Evolutionary conservation across 805 yeast genomes (phyloP).

Genomic region (Barnettozyma vustinii): DNA sequence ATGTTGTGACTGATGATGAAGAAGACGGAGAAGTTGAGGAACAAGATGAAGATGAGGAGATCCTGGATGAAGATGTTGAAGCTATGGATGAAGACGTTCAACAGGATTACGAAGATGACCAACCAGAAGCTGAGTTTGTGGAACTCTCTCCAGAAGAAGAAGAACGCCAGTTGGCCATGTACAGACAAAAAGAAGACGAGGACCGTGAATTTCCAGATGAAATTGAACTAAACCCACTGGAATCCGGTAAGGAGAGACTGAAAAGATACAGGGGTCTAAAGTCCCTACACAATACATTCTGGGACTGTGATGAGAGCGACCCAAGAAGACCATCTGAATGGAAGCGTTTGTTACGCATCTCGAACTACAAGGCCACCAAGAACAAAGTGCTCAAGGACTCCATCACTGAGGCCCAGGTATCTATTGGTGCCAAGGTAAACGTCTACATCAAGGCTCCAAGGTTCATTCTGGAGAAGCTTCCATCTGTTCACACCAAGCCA

Average conservation of each 20-base stretch:
- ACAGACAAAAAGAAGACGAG: constrained; percentile 66
- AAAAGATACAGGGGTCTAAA: constrained; percentile 82
- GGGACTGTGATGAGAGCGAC: constrained; percentile 87
- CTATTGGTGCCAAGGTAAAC: constrained; percentile 61
- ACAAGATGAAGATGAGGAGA: constrained; percentile 14
- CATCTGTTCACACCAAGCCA: constrained; percentile 41
- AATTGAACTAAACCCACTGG: constrained; percentile 73
- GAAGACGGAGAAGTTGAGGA: constrained; percentile 25
- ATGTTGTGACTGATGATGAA: constrained; percentile 18
- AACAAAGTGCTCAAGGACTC: constrained; percentile 63
- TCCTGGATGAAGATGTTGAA: constrained; percentile 27
- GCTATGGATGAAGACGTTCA: constrained; percentile 28
- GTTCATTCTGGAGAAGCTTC: constrained; percentile 36
- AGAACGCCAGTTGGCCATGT: constrained; percentile 64
- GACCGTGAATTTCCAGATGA: constrained; percentile 96
- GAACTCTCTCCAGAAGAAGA: constrained; percentile 82
- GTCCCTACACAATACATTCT: constrained; percentile 68
- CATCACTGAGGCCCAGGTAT: constrained; percentile 36
- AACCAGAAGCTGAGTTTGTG: constrained; percentile 50
- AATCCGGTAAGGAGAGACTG: constrained; percentile 69
- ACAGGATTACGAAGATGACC: constrained; percentile 24
- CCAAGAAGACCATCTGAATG: constrained; percentile 72
- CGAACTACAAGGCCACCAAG: constrained; percentile 71
- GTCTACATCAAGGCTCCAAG: constrained; percentile 56
- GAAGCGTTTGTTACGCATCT: constrained; percentile 66